phyloP scores from a whole-genome alignment of 1,139 yeast genomes.

The Geotrichum fermentans region DNA sequence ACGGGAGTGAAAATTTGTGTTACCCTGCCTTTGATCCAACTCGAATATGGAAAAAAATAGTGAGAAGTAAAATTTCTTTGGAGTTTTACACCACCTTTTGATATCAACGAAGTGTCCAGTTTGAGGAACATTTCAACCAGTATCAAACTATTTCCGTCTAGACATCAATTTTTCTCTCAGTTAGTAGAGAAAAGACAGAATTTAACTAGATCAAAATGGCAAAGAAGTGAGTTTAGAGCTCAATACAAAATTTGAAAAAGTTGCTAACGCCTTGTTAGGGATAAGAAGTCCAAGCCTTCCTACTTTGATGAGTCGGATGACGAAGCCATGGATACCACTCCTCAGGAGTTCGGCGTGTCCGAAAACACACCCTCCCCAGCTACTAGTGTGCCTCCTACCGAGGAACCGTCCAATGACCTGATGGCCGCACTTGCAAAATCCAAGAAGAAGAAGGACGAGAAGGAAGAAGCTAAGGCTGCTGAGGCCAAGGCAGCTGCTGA shows the following conservation, averaged over 20 bases:
- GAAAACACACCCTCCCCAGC: constrained; percentile 22
- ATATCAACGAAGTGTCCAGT: neutral
- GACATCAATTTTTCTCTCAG: neutral
- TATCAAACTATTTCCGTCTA: neutral
- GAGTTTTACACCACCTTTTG: neutral
- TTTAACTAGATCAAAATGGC: constrained; percentile 7
- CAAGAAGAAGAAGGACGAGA: constrained; percentile 66
- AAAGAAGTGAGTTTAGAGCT: constrained; percentile 12
- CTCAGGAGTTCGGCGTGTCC: constrained; percentile 49
- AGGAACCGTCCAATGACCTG: constrained; percentile 45
- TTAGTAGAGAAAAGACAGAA: neutral
- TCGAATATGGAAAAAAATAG: constrained; percentile 1
- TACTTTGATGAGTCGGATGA: constrained; percentile 80
- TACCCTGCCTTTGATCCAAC: constrained; percentile 17
- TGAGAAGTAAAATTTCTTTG: neutral
- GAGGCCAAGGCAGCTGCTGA: constrained; percentile 39
- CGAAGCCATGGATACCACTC: constrained; percentile 49
- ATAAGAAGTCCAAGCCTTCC: constrained; percentile 51
- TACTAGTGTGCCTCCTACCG: constrained; percentile 24
- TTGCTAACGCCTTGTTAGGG: constrained; percentile 22
- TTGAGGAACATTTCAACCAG: neutral
- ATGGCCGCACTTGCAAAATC: constrained; percentile 77
- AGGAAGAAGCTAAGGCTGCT: constrained; percentile 44
- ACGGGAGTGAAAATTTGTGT: constrained; percentile 1
- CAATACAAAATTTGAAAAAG: neutral